A percentile compares a stretch with the other conserved stretches of the same genome.
Evolutionary conservation across 148 eudicot genomes (phyloP).

Genomic region (Suaeda aralocaspica): DNA sequence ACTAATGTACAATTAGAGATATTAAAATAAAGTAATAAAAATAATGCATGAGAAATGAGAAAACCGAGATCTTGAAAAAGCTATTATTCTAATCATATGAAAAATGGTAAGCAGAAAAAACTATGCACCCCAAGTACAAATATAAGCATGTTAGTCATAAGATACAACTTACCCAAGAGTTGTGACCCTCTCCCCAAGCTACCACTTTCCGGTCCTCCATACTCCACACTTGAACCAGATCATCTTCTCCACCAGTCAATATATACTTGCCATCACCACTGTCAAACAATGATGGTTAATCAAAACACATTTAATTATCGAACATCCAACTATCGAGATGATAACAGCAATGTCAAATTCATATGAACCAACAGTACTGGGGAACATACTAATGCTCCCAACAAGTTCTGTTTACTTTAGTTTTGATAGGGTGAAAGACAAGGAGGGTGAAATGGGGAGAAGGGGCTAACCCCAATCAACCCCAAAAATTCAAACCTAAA

Average conservation of each 20-base stretch:
- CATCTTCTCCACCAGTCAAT: constrained; percentile 92
- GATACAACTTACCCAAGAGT: constrained; percentile 70
- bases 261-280: constrained; percentile 81
- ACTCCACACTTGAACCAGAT: constrained; percentile 95
- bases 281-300: constrained; percentile 25
- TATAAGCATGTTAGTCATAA: neutral
- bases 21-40: too few species aligned
- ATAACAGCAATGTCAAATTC: neutral
- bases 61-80: too few species aligned
- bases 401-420: neutral
- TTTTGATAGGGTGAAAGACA: neutral
- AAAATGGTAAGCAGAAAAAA: too few species aligned
- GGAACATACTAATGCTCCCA: neutral
- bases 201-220: constrained; percentile 87
- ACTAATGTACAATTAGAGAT: too few species aligned
- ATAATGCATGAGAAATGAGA: too few species aligned
- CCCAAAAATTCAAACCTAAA: neutral
- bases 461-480: neutral
- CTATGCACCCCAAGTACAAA: neutral
- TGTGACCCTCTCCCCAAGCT: constrained; percentile 96
- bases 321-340: neutral
- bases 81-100: too few species aligned
- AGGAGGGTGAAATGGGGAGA: neutral
- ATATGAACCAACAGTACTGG: neutral
- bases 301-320: neutral